Evolutionary conservation across 768 basidiomycete genomes (phyloP).

Genomic region (Mycena vitilis): DNA sequence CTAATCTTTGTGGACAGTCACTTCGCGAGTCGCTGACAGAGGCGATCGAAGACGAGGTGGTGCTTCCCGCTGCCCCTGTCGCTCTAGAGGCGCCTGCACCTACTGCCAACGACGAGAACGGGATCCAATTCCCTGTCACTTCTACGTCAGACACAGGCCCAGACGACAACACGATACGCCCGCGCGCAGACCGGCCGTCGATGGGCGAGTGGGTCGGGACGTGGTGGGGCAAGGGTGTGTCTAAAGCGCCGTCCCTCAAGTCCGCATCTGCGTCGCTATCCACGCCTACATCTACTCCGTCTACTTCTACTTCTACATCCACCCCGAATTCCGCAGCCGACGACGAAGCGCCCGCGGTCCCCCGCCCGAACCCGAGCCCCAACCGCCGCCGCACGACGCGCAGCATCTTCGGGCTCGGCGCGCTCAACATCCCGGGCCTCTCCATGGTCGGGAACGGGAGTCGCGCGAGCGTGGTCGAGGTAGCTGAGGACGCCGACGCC

Average conservation of each 20-base stretch:
- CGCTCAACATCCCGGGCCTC: conserved; percentile 61
- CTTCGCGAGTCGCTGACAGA: conserved; percentile 66
- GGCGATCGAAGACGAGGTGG: conserved; percentile 63
- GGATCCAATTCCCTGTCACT: conserved; percentile 18
- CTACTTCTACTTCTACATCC: conserved; percentile 26
- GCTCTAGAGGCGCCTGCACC: conserved; percentile 41
- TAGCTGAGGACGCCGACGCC: background rate
- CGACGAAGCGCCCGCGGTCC: conserved; percentile 15
- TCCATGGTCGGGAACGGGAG: conserved; percentile 62
- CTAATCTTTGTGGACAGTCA: conserved; percentile 49
- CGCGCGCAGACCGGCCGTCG: conserved; percentile 65
- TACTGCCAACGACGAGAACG: conserved; percentile 1
- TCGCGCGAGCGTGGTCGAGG: conserved; percentile 17
- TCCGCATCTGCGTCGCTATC: no score
- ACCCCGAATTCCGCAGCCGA: conserved; percentile 17
- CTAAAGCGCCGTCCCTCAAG: background rate
- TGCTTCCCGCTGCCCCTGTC: background rate
- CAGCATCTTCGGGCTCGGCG: conserved; percentile 70
- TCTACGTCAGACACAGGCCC: conserved; percentile 15
- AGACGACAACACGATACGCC: conserved; percentile 32
- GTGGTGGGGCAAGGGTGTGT: conserved; percentile 69
- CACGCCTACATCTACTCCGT: conserved; percentile 16
- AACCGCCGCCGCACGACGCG: conserved; percentile 60
- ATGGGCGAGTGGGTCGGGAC: conserved; percentile 85
- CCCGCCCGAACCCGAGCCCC: conserved; percentile 12